Percentiles rank a stretch among this genome's conserved stretches.
These are phyloP conservation scores for Aspergillus cristatus DNA, from an alignment of 495 filamentous ascomycete genomes.

Conservation along the genomic window DNA sequence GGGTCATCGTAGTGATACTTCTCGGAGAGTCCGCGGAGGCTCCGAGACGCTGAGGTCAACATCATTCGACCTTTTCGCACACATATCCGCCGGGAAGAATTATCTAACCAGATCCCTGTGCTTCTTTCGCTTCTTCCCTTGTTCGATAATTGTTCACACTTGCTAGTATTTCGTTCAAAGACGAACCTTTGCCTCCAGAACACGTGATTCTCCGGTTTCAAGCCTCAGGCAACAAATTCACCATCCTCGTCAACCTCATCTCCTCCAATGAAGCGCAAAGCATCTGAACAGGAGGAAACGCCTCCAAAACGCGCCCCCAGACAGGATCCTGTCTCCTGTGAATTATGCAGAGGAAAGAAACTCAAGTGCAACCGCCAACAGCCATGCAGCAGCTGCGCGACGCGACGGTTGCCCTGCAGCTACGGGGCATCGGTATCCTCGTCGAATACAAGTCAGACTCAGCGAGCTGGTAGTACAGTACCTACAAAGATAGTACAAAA, in stretches of 20 bases:
- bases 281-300: not conserved
- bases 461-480: no score
- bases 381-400: constrained; percentile 38
- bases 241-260: not conserved
- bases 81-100: not conserved
- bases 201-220: no score
- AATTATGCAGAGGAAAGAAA: constrained; percentile 35
- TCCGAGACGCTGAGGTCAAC: no score
- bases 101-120: no score
- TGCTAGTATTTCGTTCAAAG: no score
- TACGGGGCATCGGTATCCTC: constrained; percentile 10
- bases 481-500: no score
- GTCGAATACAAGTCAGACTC: not conserved
- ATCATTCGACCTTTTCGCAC: not conserved
- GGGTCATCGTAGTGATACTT: constrained; percentile 2
- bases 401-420: constrained; percentile 27
- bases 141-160: no score
- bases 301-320: constrained; percentile 17
- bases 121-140: no score
- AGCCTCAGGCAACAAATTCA: no score
- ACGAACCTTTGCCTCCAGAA: no score
- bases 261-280: constrained; percentile 22
- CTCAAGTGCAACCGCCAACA: constrained; percentile 33
- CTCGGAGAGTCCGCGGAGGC: constrained; percentile 19
- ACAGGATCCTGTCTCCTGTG: constrained; percentile 43